Evolutionary conservation across 768 basidiomycete genomes (phyloP), one percentile per base, ranked within the genome.

Genomic region (Termitomyces sp.): DNA sequence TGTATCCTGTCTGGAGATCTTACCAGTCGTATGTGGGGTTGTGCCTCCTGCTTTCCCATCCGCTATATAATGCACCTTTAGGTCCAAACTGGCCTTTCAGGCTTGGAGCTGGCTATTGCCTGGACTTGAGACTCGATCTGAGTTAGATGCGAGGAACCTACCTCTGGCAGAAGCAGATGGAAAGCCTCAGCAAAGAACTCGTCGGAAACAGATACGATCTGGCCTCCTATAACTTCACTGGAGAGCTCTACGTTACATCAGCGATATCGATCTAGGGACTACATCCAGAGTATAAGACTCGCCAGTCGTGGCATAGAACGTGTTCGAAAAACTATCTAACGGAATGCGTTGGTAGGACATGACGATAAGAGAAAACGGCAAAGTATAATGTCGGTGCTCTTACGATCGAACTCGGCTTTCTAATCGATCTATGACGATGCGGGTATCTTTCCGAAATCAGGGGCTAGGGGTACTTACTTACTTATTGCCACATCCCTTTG

Each of bases 51-150:
- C 80, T 81, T 69, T 99, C 97, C 97, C 97, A 99, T 50, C 95
- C 97, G 60, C 88, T 91, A 70, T 80, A 98, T 22, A 98, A 71
- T 0, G 96, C 96, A 22, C 97, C 97, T 39, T 94, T 96, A 3
- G 94, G 91, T 7, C 96, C 96, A 63, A 94, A 99, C 61, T 94
- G 92, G n/a, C 97, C 97, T 70, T 95, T 94, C 66, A 97, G 71
- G 60, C 87, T 92, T 4, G 79, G 82, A 22, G 95, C 85, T 7
- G 95, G 89, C 94, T 97, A 57, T 39, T 18, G 12, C 23, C 22
- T 38, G 47, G 54, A 60, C 44, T 58, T 25, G 40, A n/a, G 43
- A 33, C 22, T 50, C 29, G 27, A 4, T 42, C 20, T 33, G 7
- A 52, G 38, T 33, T 38, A 35, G 27, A 50, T 35, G 45, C 29